Evolutionary conservation across 2,329 filamentous ascomycete genomes (phyloP), one percentile per base, ranked within the genome.

Genomic region (Pleurostoma richardsiae): DNA sequence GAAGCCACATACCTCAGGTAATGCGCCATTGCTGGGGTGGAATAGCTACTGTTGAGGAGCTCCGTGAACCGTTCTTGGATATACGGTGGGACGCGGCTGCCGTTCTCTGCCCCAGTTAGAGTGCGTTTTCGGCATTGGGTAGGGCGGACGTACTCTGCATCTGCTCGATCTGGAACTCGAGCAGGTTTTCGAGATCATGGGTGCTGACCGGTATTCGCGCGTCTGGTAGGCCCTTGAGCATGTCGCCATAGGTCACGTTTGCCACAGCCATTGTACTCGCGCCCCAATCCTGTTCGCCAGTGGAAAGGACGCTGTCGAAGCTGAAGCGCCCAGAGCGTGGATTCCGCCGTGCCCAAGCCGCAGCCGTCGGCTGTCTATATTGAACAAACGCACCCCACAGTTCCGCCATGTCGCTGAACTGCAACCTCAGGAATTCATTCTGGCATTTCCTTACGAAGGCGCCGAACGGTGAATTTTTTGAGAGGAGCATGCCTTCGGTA

Each of bases 151-250:
- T 68, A 85, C 86, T 88, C 62, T 96, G 91, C 69, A 96, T 82
- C 62, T 90, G 83, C 52, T 88, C 85, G 36, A 97, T 85, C 59
- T 96, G 91, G 56, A 94, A 95, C 54, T 95, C 89, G 26, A 97
- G 69, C 29, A 96, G 70, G 30, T 80, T 80, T 60, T 95, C 88
- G 6, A 94, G 74, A 59, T 95, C 90, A 54, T 92, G 85, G 0
- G 82, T 83, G 64, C 89, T 94, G 46, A 88, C 75, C 3, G 75
- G 65, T 11, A 76, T 52, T 2, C 67, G 39, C 5, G 45, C 40
- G n/a, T n/a, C n/a, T n/a, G n/a, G n/a, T n/a, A n/a, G n/a, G n/a
- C n/a, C n/a, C n/a, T 54, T 49, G 39, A 77, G 65, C 68, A 78
- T 73, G 46, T 75, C 73, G 4, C 75, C 77, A 48, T 82, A 80